Conservation (phyloP, 2,329 filamentous ascomycete genomes). For the Dichotomopilus funicola region DNA sequence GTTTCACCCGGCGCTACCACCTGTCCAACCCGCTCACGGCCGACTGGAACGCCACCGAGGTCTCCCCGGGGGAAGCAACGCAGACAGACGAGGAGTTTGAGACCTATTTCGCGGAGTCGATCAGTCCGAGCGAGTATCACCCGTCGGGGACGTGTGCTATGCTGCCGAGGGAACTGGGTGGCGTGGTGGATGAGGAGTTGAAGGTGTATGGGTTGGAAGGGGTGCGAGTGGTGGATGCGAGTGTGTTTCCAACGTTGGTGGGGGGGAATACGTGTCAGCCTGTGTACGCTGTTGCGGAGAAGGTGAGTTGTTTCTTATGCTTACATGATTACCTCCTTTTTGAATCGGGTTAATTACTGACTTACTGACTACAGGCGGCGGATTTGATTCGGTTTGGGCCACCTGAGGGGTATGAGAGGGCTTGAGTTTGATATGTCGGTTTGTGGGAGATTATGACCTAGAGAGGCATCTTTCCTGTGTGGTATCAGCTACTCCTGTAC, state of each 20-base stretch:
- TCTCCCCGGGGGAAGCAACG: slow-evolving; percentile 30
- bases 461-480: too few species aligned
- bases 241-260: slow-evolving; percentile 17
- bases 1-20: slow-evolving; percentile 29
- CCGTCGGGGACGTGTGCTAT: slow-evolving; percentile 26
- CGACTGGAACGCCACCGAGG: slow-evolving; percentile 31
- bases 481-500: too few species aligned
- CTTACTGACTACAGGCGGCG: slow-evolving; percentile 6
- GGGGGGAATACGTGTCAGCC: slow-evolving; percentile 22
- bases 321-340: background rate
- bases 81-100: slow-evolving; percentile 26
- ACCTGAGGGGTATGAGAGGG: background rate
- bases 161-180: slow-evolving; percentile 23
- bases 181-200: slow-evolving; percentile 22
- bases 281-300: slow-evolving; percentile 23
- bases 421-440: too few species aligned
- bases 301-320: slow-evolving; percentile 14
- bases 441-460: too few species aligned
- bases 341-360: background rate
- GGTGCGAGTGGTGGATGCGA: slow-evolving; percentile 22
- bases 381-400: slow-evolving; percentile 13
- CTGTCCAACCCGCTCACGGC: slow-evolving; percentile 27
- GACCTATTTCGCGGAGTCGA: slow-evolving; percentile 13
- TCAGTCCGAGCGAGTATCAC: slow-evolving; percentile 24
- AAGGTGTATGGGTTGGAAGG: slow-evolving; percentile 20